Evolutionary conservation across 768 basidiomycete genomes (phyloP).

Genomic region (Inosperma sp.): DNA sequence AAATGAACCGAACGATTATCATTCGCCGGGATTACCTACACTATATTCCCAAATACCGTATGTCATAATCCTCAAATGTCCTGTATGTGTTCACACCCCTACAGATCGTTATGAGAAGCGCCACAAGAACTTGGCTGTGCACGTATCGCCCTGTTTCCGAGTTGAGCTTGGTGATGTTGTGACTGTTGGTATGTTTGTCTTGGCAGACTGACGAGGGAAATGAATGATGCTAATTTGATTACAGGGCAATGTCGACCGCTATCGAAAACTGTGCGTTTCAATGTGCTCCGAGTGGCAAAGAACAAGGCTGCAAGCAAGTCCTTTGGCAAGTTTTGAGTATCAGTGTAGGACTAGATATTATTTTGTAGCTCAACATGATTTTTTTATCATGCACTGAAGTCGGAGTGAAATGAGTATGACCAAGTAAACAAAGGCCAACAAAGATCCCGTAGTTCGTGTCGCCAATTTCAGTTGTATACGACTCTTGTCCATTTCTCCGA

Average conservation of each 20-base stretch:
- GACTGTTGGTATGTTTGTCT: slow-evolving; percentile 74
- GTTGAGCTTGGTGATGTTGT: slow-evolving; percentile 91
- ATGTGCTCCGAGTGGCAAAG: slow-evolving; percentile 92
- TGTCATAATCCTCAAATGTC: slow-evolving; percentile 28
- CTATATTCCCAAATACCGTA: slow-evolving; percentile 98
- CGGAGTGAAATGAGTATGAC: slow-evolving; percentile 6
- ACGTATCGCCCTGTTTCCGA: slow-evolving; percentile 98
- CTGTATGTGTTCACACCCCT: slow-evolving; percentile 8
- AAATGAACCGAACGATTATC: slow-evolving; percentile 98
- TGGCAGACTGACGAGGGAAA: background rate
- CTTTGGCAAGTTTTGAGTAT: slow-evolving; percentile 86
- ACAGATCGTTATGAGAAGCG: slow-evolving; percentile 96
- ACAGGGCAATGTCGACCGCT: slow-evolving; percentile 97
- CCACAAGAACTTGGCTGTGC: slow-evolving; percentile 97
- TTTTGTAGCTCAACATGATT: slow-evolving; percentile 18
- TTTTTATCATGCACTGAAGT: background rate
- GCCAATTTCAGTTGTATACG: slow-evolving; percentile 12
- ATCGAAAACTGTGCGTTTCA: slow-evolving; percentile 99
- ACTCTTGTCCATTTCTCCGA: slow-evolving; percentile 17
- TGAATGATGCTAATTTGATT: slow-evolving; percentile 1
- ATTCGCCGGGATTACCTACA: slow-evolving; percentile 94
- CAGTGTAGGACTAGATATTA: slow-evolving; percentile 25
- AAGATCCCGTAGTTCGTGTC: slow-evolving; percentile 21
- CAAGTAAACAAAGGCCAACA: slow-evolving; percentile 36
- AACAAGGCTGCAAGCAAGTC: slow-evolving; percentile 88